phyloP scores from a whole-genome alignment of 805 yeast species.

The Pichia cabralensis region DNA sequence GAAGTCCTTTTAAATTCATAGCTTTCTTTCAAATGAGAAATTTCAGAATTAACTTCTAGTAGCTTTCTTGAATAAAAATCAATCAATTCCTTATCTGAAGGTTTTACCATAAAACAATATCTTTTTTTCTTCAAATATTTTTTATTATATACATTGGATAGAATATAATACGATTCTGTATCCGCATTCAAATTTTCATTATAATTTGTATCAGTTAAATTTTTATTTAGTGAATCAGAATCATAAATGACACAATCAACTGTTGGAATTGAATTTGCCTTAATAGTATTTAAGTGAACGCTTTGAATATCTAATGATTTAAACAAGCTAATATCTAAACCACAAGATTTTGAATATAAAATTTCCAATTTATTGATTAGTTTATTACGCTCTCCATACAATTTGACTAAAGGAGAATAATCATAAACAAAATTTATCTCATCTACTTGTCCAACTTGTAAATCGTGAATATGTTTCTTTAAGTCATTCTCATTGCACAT shows the following conservation, averaged over 20 bases:
- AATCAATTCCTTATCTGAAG: constrained; percentile 24
- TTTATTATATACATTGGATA: background rate
- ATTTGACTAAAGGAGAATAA: constrained; percentile 28
- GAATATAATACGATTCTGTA: constrained; percentile 1
- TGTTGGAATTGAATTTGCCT: constrained; percentile 13
- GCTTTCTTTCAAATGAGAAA: constrained; percentile 24
- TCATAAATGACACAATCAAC: constrained; percentile 10
- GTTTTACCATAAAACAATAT: background rate
- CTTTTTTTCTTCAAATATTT: background rate
- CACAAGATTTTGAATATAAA: constrained; percentile 32
- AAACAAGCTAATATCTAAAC: constrained; percentile 31
- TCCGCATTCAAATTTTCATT: too few species aligned
- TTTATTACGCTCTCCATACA: constrained; percentile 28
- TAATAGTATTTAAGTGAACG: constrained; percentile 24
- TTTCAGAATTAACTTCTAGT: constrained; percentile 29
- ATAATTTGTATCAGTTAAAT: too few species aligned
- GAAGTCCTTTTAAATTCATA: constrained; percentile 32
- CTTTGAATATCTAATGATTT: constrained; percentile 11
- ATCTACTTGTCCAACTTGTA: constrained; percentile 47
- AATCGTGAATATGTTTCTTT: constrained; percentile 40
- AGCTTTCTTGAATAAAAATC: constrained; percentile 27
- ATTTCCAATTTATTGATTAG: constrained; percentile 30
- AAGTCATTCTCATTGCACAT: constrained; percentile 35
- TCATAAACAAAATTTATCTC: constrained; percentile 38
- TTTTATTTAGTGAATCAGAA: too few species aligned